Conservation (phyloP, 768 basidiomycete species). For the Dacryopinax spathularia region DNA sequence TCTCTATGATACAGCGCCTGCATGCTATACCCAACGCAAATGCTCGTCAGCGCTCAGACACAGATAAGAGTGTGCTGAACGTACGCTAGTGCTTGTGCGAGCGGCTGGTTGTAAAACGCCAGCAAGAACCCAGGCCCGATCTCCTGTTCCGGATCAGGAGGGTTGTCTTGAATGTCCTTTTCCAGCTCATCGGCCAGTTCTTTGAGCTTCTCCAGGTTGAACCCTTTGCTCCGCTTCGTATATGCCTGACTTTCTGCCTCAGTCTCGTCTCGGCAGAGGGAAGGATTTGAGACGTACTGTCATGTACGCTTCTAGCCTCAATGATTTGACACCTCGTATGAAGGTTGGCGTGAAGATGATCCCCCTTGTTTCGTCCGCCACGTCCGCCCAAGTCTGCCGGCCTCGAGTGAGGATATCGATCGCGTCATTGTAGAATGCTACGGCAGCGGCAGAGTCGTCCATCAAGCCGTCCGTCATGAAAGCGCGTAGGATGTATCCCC, state of each 20-base stretch:
- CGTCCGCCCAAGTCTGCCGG: conserved; percentile 26
- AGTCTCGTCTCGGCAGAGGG: neutral
- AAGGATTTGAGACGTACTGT: conserved; percentile 17
- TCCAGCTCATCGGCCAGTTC: conserved; percentile 24
- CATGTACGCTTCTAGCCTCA: conserved; percentile 26
- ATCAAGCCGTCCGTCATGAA: conserved; percentile 20
- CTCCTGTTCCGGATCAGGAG: neutral
- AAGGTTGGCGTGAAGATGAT: conserved; percentile 32
- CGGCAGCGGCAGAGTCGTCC: conserved; percentile 14
- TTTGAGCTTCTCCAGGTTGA: conserved; percentile 21
- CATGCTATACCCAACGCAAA: conserved; percentile 11
- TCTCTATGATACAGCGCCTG: conserved; percentile 23
- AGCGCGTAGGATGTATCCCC: conserved; percentile 31
- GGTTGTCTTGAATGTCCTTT: conserved; percentile 10
- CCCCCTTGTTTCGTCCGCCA: conserved; percentile 28
- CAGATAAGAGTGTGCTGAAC: conserved; percentile 7
- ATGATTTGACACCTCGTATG: conserved; percentile 29
- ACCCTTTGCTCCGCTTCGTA: neutral
- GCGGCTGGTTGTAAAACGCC: conserved; percentile 29
- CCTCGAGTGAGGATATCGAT: conserved; percentile 35
- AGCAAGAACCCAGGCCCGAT: conserved; percentile 22
- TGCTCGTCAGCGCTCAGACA: neutral
- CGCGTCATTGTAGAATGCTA: conserved; percentile 27
- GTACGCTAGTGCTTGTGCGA: conserved; percentile 28
- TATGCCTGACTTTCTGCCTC: neutral